Evolutionary conservation across 192 early-diverging fungal species (phyloP), one percentile per base, ranked within the genome.

Genomic region (Spizellomyces punctatus): DNA sequence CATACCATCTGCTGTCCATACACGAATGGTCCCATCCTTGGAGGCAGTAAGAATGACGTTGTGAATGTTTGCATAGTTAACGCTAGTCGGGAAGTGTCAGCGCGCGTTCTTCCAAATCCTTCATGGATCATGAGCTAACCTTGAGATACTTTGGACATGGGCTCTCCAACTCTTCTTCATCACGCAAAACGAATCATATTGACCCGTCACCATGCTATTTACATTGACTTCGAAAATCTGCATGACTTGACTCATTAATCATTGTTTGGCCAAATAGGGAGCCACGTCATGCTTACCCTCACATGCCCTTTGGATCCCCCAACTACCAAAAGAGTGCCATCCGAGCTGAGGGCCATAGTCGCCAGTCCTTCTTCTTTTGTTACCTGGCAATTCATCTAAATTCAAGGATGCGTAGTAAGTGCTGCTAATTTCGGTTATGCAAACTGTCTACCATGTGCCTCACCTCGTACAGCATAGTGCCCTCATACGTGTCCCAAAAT

Each of bases 401-500:
- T 8, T 47, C 43, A 54, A 54, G 14, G 17, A 19, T 54, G 12
- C 50, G 17, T 54, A 54, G 50, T 19, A 54, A 54, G 14, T 54
- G 17, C 50, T 0, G 50, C 27, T 36, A 36, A 36, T 36, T 36
- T 36, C 27, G 27, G 27, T 36, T 36, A 36, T 36, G 50, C 0
- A 54, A 4, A 54, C 17, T 54, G 12, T 54, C 27, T 3, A 36
- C 27, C 27, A 36, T 36, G 27, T 36, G 3, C 54, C 12, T 5
- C 21, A 85, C 80, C 71, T 88, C 86, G 58, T 73, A 78, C 10
- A 88, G 58, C 80, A 88, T 74, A 4, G 17, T 54, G 7, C 79
- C 83, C 10, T 86, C 79, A 27, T 77, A 73, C 2, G 82, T 72
- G 72, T 88, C 85, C 86, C 86, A 88, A 54, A 84, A 73, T 60